Evolutionary conservation across 2,329 filamentous ascomycete genomes (phyloP), one percentile per base, ranked within the genome.

Genomic region (Bipolaris bicolor): DNA sequence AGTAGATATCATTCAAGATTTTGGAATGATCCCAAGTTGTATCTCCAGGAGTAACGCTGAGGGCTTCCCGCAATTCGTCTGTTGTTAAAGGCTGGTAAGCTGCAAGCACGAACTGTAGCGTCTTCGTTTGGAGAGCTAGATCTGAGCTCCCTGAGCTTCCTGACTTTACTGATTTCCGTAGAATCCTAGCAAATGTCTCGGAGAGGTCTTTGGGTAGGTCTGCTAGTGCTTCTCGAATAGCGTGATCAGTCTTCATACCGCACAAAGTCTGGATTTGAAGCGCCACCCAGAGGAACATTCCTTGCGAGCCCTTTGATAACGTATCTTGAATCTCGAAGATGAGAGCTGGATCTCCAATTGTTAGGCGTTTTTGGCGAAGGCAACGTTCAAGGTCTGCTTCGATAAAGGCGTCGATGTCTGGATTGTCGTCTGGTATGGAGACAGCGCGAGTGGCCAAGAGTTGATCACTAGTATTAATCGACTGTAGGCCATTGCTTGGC

Each of bases 1-100:
- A 61, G 15, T 66, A 33, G 7, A 68, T 41, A 22, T 69, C 33
- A 31, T 69, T 66, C 16, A 68, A n/a, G 4, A 63, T 11, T 15
- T 44, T 62, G 1, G 65, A 58, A 10, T 60, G 33, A 45, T 61
- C 45, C 62, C 60, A 68, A 1, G 13, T 50, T 3, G 57, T 31
- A 46, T 77, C 60, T 2, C 77, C 76, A 5, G 72, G 70, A 1
- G 58, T 55, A 0, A 81, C 74, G n/a, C 77, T 78, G 0, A 79
- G 50, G 4, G 77, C 76, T 66, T 80, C 78, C 20, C 70, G 67
- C 41, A 81, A 62, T 48, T 81, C 73, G 0, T 75, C 65, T 0
- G 46, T 58, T 0, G 69, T 73, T 10, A 81, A 55, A 0, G 75
- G 71, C 9, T 72, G 67, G 0, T 41, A 52, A 13, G 76, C 75